Evolutionary conservation across 2,329 filamentous ascomycete genomes (phyloP).

Genomic region (Zymoseptoria crescenta): DNA sequence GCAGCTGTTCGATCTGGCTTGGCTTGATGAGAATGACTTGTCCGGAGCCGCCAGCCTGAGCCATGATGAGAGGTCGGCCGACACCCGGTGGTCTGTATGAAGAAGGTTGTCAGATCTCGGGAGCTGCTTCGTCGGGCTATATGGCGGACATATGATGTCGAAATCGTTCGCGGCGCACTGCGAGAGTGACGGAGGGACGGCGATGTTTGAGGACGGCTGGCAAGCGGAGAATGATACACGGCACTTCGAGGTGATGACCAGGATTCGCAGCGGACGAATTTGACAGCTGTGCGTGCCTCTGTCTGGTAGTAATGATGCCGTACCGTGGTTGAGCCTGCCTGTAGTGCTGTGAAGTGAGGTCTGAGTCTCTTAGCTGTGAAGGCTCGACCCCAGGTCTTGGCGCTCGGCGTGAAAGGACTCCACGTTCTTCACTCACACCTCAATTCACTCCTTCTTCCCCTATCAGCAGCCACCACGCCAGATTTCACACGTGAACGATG

Average conservation of each 20-base stretch:
- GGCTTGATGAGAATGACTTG: constrained; percentile 36
- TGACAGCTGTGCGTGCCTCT: not conserved
- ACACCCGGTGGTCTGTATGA: not conserved
- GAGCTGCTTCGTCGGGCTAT: not conserved
- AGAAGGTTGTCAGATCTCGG: not conserved
- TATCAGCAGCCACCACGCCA: not conserved
- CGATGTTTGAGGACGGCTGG: not conserved
- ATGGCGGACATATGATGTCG: not conserved
- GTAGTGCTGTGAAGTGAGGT: not conserved
- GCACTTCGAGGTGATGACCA: not conserved
- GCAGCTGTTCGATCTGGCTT: constrained; percentile 46
- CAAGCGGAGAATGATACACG: not conserved
- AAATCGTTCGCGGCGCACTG: not conserved
- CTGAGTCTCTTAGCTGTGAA: not conserved
- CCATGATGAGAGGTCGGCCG: not conserved
- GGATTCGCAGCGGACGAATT: not conserved
- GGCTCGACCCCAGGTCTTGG: not conserved
- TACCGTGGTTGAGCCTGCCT: not conserved
- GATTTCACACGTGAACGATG: not conserved
- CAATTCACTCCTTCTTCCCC: not conserved
- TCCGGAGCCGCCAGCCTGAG: not conserved
- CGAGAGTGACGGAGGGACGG: not conserved
- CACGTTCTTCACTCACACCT: not conserved
- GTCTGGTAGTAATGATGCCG: not conserved
- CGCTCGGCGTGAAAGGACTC: not conserved